These are phyloP conservation scores for Dictyostelium citrinum DNA, from an alignment of 78 protist species.

Conservation along the genomic window DNA sequence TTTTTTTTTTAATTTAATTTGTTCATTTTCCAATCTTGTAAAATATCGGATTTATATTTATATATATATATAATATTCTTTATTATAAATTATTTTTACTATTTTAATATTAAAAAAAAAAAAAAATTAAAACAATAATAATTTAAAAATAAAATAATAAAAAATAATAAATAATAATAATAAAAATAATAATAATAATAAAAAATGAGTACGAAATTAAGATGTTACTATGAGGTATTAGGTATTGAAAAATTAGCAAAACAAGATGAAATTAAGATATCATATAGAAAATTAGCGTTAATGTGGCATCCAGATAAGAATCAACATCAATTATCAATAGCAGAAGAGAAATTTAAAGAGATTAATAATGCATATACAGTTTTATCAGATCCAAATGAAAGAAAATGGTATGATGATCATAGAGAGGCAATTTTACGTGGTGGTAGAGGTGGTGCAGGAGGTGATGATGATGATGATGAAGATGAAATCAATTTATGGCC, in stretches of 20 bases:
- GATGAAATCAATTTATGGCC: conserved; percentile 82
- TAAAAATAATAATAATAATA: background rate
- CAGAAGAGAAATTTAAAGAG: conserved; percentile 87
- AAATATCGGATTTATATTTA: background rate
- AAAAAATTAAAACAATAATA: no score
- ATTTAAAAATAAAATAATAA: no score
- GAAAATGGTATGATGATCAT: conserved; percentile 89
- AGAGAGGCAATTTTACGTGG: conserved; percentile 78
- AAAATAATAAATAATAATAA: no score
- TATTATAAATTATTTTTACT: no score
- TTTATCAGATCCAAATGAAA: conserved; percentile 82
- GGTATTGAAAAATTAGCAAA: conserved; percentile 75
- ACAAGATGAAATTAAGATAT: conserved; percentile 77
- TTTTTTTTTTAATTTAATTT: background rate
- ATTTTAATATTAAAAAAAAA: no score
- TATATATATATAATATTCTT: no score
- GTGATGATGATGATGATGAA: conserved; percentile 38
- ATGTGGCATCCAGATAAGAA: conserved; percentile 91
- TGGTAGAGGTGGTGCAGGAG: conserved; percentile 52
- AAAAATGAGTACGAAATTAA: background rate
- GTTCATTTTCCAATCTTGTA: background rate
- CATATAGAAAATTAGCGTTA: conserved; percentile 86
- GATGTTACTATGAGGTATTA: conserved; percentile 86
- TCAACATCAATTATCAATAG: conserved; percentile 64
- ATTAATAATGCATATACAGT: conserved; percentile 80